A percentile compares a stretch with the other conserved stretches of the same genome.
phyloP scores from a whole-genome alignment of 495 filamentous ascomycete genomes.

The Penicillium longicatenatum region DNA sequence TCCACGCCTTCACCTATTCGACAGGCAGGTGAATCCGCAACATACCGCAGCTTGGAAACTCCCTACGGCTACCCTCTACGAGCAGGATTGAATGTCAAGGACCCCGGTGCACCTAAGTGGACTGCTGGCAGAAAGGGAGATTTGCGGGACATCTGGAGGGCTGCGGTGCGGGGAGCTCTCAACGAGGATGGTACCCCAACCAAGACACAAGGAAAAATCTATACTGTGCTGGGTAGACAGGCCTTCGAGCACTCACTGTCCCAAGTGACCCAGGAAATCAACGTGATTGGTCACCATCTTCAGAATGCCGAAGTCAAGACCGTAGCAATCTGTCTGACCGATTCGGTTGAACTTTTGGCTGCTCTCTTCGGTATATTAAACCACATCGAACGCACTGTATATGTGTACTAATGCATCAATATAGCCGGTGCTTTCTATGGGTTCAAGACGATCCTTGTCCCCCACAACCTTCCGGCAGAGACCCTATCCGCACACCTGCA shows the following conservation, averaged over 20 bases:
- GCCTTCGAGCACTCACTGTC: constrained; percentile 69
- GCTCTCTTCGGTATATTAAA: constrained; percentile 62
- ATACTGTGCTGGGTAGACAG: constrained; percentile 76
- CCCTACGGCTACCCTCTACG: constrained; percentile 83
- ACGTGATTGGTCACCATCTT: constrained; percentile 78
- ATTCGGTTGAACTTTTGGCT: constrained; percentile 84
- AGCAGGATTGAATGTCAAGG: constrained; percentile 81
- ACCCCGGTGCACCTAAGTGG: constrained; percentile 80
- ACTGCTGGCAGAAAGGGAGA: constrained; percentile 81
- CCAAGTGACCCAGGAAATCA: constrained; percentile 81
- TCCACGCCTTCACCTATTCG: constrained; percentile 75
- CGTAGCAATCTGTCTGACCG: constrained; percentile 89
- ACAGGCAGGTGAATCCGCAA: constrained; percentile 78
- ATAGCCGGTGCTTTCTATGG: constrained; percentile 79
- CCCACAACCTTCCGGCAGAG: constrained; percentile 71
- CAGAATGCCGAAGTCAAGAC: constrained; percentile 66
- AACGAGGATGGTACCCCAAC: constrained; percentile 59
- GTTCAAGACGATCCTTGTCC: constrained; percentile 77
- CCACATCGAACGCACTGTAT: constrained; percentile 7
- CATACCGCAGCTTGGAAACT: constrained; percentile 77
- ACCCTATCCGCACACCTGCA: constrained; percentile 68
- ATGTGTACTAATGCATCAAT: constrained; percentile 15
- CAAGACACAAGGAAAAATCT: constrained; percentile 71
- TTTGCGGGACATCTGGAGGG: constrained; percentile 88
- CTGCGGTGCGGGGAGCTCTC: constrained; percentile 63